Base-by-base conservation (phyloP, 176 grass and related monocot species). In the Tillandsia leiboldiana region DNA sequence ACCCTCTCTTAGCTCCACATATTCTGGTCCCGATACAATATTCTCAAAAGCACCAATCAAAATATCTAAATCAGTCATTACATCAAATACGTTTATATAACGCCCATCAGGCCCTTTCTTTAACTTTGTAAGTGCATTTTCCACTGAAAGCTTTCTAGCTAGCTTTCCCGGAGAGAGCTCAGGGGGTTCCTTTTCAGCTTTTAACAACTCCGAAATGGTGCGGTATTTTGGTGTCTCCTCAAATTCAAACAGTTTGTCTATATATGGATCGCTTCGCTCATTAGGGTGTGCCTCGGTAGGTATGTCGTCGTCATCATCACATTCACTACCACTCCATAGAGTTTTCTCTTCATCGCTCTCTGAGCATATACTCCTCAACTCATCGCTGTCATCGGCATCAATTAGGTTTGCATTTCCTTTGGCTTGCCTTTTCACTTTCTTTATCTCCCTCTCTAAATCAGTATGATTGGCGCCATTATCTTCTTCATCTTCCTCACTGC, bases 191-290 rank as follows among this genome's bases (percentile, higher is more conserved):
- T 92, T 79, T 65, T 97, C 93, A 29, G 81, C 76, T 80, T 90
- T 92, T 11, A 97, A 82, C 51, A 92, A 49, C 69, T 97, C 89
- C 26, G 83, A 83, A 53, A 97, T 87, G 58, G 86, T 90, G 15
- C 71, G 73, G 53, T 92, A 97, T 78, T 92, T 97, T 70, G 89
- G 89, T 71, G 82, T 74, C n/a, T 90, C 93, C 1, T 92, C 89
- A 81, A 96, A 96, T 73, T 92, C 89, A 85, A 92, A 97, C 72
- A 97, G 72, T 61, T 97, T 92, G n/a, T 97, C 93, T 59, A 97
- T 83, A 75, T 92, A 83, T 13, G 81, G 54, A 68, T 92, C 93
- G 61, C 86, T 97, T 20, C 87, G 82, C 68, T 85, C 86, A 76
- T 87, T 87, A 13, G 76, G 72, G 68, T 89, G 85, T 62, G 86